Evolutionary conservation across 73 alveolate species (phyloP), one percentile per base, ranked within the genome.

Genomic region (Tetrahymena borealis): DNA sequence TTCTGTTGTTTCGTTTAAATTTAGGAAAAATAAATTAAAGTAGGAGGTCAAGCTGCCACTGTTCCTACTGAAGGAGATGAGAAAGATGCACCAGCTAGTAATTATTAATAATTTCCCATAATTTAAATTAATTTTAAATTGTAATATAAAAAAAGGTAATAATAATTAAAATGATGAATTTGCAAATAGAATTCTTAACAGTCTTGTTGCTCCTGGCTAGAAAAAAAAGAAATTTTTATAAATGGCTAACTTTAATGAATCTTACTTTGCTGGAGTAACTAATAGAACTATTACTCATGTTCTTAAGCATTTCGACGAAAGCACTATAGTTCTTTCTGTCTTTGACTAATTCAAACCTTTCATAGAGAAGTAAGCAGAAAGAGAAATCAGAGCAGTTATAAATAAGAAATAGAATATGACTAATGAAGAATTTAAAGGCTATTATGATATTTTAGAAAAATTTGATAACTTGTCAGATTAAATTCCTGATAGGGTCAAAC

Each of bases 341-440:
- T 92, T 92, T 33, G 78, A 92, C 20, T 20, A 92, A n/a, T 92
- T 92, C 39, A 78, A 85, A 35, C 91, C 91, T 35, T 92, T 92
- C 33, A 77, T 92, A 13, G 90, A 92, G 12, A 92, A 92, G 20
- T 40, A 38, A 24, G 90, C 42, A 38, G 95, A 92, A n/a, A 92
- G 90, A 39, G 95, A 92, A 92, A 92, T 92, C 28, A 92, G 60
- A 92, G 31, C 78, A 60, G 90, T 92, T 38, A 33, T 79, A 6
- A 33, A 16, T 12, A 92, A 92, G 20, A 92, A 92, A 38, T 60
- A 60, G 28, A 39, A 40, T 1, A 13, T 92, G 32, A 37, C 90
- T 18, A 92, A 92, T 36, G 95, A 92, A 38, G 95, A 92, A 33
- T 92, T 92, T 39, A 92, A 92, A 78, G 37, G 36, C 42, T 78